Percentiles rank a stretch among this genome's conserved stretches.
phyloP scores from a whole-genome alignment of 2,329 filamentous ascomycete genomes.

The Sarocladiaceae sp. region DNA sequence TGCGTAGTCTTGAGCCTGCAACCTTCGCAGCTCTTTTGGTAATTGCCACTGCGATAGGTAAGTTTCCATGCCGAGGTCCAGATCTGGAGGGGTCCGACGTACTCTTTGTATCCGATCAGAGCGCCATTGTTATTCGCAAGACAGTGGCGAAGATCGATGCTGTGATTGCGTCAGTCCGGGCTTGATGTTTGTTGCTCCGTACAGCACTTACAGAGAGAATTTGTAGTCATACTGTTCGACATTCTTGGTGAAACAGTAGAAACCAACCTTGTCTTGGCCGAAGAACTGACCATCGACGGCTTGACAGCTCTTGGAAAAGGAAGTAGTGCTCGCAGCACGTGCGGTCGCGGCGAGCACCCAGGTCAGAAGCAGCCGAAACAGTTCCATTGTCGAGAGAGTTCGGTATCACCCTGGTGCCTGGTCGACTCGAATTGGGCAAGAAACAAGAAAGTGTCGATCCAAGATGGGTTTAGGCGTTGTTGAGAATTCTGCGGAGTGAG shows the following conservation, averaged over 20 bases:
- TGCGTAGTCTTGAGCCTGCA: constrained; percentile 5
- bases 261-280: constrained; percentile 9
- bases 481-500: neutral
- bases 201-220: constrained; percentile 5
- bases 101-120: constrained; percentile 10
- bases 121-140: constrained; percentile 8
- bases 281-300: constrained; percentile 11
- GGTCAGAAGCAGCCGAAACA: neutral
- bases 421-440: no score
- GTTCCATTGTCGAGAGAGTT: neutral
- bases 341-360: neutral
- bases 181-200: no score
- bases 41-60: constrained; percentile 1
- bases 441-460: no score
- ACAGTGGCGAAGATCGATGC: constrained; percentile 10
- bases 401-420: no score
- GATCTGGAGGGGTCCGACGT: neutral
- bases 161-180: neutral
- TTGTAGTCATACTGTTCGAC: constrained; percentile 6
- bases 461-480: neutral
- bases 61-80: neutral
- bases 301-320: constrained; percentile 10
- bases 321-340: neutral
- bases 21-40: constrained; percentile 9
- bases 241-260: constrained; percentile 10